These are phyloP conservation scores for Gyromitra esculenta DNA, from an alignment of 2,329 filamentous ascomycete species.

Conservation along the genomic window DNA sequence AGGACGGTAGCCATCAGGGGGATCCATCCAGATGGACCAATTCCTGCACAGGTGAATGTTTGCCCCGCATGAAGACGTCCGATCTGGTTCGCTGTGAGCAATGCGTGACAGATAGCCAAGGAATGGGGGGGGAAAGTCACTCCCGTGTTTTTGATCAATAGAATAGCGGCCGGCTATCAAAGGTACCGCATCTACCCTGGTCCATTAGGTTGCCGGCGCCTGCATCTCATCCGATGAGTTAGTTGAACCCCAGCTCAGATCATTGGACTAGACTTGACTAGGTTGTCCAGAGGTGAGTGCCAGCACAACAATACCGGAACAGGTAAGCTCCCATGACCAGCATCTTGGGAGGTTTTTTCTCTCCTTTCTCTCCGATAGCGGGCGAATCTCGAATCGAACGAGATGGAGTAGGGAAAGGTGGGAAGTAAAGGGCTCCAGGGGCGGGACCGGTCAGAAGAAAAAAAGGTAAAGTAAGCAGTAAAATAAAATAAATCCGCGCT, in stretches of 20 bases:
- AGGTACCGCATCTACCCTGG: constrained; percentile 36
- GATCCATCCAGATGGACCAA: constrained; percentile 21
- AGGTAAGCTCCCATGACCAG: constrained; percentile 5
- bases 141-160: constrained; percentile 28
- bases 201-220: constrained; percentile 31
- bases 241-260: constrained; percentile 49
- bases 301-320: constrained; percentile 32
- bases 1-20: constrained; percentile 20
- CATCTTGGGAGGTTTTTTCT: constrained; percentile 20
- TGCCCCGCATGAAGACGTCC: constrained; percentile 31
- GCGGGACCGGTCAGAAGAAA: constrained; percentile 15
- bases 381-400: constrained; percentile 37
- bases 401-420: constrained; percentile 26
- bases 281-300: constrained; percentile 27
- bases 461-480: constrained; percentile 2
- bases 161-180: constrained; percentile 35
- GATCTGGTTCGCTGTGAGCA: constrained; percentile 29
- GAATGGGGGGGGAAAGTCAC: constrained; percentile 3
- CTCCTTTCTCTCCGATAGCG: constrained; percentile 5
- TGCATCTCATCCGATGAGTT: constrained; percentile 51
- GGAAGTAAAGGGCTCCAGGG: background rate
- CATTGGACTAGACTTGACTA: constrained; percentile 42
- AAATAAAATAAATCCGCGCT: constrained; percentile 34
- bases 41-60: constrained; percentile 19
- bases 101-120: constrained; percentile 8